Base-by-base conservation (phyloP, 495 filamentous ascomycete species). In the Delitschia confertaspora region DNA sequence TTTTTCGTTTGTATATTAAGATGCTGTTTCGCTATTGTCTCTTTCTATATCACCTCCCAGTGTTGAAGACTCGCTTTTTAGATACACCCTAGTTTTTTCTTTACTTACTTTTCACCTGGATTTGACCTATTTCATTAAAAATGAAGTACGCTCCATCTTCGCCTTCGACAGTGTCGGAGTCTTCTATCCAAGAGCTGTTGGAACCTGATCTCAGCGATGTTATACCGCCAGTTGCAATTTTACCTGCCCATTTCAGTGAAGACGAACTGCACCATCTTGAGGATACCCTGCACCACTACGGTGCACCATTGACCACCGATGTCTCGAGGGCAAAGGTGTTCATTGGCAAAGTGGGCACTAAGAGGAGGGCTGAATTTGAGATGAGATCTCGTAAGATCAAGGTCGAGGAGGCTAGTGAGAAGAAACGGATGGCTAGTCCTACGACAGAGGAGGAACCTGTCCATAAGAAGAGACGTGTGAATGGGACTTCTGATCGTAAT, bases 351-450 rank as follows among this genome's bases (percentile, higher is more conserved):
- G 69, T 93, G 20, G 65, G 63, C 0, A 79, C 76, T 34, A 76
- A 76, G 41, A 73, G 75, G 51, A 75, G 89, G 7, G 86, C 83
- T 1, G 69, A 71, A 8, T 75, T 91, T 43, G 89, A 96, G 64
- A 66, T 95, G 26, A 72, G 85, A 31, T 73, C 74, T 25, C 71
- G 69, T 32, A 82, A 69, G 16, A 31, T 76, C 49, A 81, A 58
- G 70, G 81, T 65, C 14, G 79, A 86, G 53, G 68, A 80, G 11
- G 42, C 67, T 27, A 21, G 31, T 30, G 38, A 42, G 21, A 22
- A 3, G 22, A 46, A 47, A 17, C 23, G 25, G 29, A 37, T 11
- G 16, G 6, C 8, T 10, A 39, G 19, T 46, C 9, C 38, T 7
- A 16, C 9, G 13, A 34, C 33, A 51, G 19, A 14, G 4, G 22